Evolutionary conservation across 495 filamentous ascomycete genomes (phyloP), one percentile per base, ranked within the genome.

Genomic region (Lophiostoma macrostomum): DNA sequence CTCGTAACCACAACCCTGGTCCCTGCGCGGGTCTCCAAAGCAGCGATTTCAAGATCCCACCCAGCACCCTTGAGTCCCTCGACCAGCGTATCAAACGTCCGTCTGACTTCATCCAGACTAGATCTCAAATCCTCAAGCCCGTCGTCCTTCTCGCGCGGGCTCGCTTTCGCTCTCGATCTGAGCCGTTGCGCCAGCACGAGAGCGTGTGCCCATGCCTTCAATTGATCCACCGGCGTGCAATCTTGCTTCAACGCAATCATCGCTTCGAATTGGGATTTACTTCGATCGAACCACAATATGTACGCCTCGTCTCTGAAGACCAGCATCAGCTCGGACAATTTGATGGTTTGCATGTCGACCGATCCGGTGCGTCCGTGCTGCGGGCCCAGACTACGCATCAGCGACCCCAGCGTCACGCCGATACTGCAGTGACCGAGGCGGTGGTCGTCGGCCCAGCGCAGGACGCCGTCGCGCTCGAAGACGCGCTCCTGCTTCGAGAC

Each of bases 141-240:
- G 22, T 28, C 7, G 10, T 50, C 24, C 35, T 8, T 37, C 23
- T 13, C 20, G 2, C 37, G 8, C 25, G 16, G 11, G 16, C 16
- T 5, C 6, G 29, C 16, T 37, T 20, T 14, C 13, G 25, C 34
- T n/a, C 12, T 16, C 22, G 19, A 13, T 37, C 37, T 34, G 45
- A 66, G 38, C 3, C 66, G 44, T 30, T 66, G 58, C 12, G 80
- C 80, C 28, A 80, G 71, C 30, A 82, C 70, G 5, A 91, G 74
- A 5, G 84, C 88, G 58, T 91, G 83, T 37, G 76, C 74, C 88
- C 87, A 96, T 6, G 85, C 88, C 64, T 79, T 79, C 1, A 90
- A 65, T 50, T 84, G 80, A 19, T 70, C 67, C 29, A 62, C 65
- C 16, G 75, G 67, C 0, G 68, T 71, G 23, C 74, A 75, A 6